Conservation (phyloP, 257 asterid species). For the Fraxinus pennsylvanica region DNA sequence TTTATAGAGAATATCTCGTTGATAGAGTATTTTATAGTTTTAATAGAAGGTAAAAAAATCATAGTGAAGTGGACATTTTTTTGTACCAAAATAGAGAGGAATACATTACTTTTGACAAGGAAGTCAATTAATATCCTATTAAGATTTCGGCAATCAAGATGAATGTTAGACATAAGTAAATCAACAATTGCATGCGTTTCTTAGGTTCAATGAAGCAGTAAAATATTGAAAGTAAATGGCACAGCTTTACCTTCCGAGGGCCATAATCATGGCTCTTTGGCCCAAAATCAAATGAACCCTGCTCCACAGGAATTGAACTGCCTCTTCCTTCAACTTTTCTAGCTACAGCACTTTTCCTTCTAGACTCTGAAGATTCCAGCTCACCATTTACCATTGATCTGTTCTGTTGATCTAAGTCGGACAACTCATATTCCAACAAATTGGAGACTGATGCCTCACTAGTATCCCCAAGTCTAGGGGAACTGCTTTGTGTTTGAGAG, state of each 20-base stretch:
- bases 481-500: conserved; percentile 38
- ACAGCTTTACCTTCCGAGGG: conserved; percentile 61
- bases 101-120: background rate
- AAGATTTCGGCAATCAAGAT: background rate
- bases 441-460: conserved; percentile 42
- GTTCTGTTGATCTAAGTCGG: conserved; percentile 44
- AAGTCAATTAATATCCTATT: background rate
- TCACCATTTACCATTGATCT: conserved; percentile 54
- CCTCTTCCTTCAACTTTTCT: conserved; percentile 56
- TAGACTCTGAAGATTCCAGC: conserved; percentile 48
- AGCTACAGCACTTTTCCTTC: conserved; percentile 37
- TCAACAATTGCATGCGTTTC: background rate
- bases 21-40: background rate
- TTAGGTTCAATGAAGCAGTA: background rate
- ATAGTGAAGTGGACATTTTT: background rate
- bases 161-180: background rate
- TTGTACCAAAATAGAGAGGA: background rate
- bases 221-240: conserved; percentile 18
- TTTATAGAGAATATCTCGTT: background rate
- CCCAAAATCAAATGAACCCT: conserved; percentile 51
- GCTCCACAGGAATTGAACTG: conserved; percentile 45
- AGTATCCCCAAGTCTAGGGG: conserved; percentile 38
- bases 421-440: conserved; percentile 33
- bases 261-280: conserved; percentile 56
- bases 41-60: background rate